phyloP scores from a whole-genome alignment of 768 basidiomycete genomes.

The Tylopilus plumbeoviolaceoides region DNA sequence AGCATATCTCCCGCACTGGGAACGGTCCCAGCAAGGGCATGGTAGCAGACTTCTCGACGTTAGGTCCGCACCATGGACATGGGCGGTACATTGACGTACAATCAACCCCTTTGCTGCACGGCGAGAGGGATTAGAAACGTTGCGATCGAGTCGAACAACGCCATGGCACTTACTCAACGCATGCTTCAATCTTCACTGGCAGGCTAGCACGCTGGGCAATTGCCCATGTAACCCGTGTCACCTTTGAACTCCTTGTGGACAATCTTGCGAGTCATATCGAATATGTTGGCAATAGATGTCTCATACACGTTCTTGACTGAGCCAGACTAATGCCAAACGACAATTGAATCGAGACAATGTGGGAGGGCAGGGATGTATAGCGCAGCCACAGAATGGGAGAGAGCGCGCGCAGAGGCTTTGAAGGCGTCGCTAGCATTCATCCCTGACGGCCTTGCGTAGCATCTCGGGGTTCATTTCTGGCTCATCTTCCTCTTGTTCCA shows the following conservation, averaged over 20 bases:
- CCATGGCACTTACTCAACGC: neutral
- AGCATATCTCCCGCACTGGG: neutral
- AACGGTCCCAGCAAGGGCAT: neutral
- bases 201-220: conserved; percentile 3
- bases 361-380: neutral
- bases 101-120: conserved; percentile 2
- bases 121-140: neutral
- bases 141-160: neutral
- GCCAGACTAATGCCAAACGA: neutral
- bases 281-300: neutral
- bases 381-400: neutral
- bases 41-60: neutral
- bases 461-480: neutral
- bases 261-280: neutral
- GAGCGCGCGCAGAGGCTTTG: neutral
- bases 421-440: neutral
- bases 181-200: conserved; percentile 4
- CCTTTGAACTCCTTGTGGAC: conserved; percentile 2
- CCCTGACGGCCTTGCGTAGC: neutral
- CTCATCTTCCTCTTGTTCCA: neutral
- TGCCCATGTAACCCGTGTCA: conserved; percentile 5
- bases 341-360: neutral
- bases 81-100: neutral
- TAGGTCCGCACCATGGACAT: neutral
- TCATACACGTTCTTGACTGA: neutral